Percentiles rank a stretch among this genome's conserved stretches.
Evolutionary conservation across 192 early-diverging fungal genomes (phyloP).

Genomic region (Funneliformis mosseae): DNA sequence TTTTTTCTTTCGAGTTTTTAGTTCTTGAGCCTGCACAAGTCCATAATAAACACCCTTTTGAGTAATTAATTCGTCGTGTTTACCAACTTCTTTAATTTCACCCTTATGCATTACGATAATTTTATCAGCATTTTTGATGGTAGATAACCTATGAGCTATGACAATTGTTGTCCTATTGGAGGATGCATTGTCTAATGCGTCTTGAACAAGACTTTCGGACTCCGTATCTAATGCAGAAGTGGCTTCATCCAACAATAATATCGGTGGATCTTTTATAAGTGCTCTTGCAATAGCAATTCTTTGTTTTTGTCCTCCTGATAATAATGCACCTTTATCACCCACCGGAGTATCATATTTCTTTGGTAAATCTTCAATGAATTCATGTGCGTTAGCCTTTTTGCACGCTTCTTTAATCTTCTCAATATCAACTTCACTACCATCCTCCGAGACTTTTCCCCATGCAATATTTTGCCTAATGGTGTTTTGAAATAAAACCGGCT

Average conservation of each 20-base stretch:
- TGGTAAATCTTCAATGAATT: constrained; percentile 73
- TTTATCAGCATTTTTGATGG: constrained; percentile 79
- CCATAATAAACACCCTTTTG: constrained; percentile 58
- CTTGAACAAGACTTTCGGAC: constrained; percentile 76
- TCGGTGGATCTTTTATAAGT: constrained; percentile 82
- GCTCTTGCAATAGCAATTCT: constrained; percentile 94
- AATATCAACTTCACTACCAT: constrained; percentile 62
- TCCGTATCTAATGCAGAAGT: constrained; percentile 86
- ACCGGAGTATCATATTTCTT: constrained; percentile 89
- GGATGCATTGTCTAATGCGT: constrained; percentile 74
- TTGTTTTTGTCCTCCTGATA: constrained; percentile 92
- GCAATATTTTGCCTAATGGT: constrained; percentile 81
- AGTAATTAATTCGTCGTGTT: constrained; percentile 70
- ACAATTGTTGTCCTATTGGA: constrained; percentile 83
- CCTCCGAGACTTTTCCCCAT: constrained; percentile 37
- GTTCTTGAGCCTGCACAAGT: constrained; percentile 65
- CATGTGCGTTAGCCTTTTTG: constrained; percentile 71
- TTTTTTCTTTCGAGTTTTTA: constrained; percentile 46
- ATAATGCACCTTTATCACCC: constrained; percentile 77
- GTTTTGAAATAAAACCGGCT: constrained; percentile 83
- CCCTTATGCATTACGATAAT: constrained; percentile 83
- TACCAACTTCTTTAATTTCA: constrained; percentile 71
- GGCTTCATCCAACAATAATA: constrained; percentile 86
- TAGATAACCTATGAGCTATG: constrained; percentile 88
- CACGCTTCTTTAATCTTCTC: constrained; percentile 71